Percentiles rank a stretch among this genome's conserved stretches.
These are phyloP conservation scores for Coemansia sp. DNA, from an alignment of 192 early-diverging fungal genomes.

Conservation along the genomic window DNA sequence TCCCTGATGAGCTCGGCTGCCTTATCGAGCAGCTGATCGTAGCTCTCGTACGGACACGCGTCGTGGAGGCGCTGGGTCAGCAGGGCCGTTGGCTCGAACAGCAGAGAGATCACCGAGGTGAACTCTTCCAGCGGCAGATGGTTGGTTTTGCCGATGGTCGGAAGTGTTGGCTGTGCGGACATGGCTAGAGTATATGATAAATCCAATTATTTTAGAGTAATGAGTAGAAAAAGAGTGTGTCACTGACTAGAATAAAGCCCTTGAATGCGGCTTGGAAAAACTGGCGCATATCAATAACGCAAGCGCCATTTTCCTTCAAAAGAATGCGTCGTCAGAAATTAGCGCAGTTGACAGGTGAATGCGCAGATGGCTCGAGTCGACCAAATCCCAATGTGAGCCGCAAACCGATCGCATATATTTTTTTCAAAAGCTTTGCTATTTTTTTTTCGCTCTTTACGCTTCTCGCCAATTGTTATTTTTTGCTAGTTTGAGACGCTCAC, in stretches of 20 bases:
- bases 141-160: conserved; percentile 67
- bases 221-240: not conserved
- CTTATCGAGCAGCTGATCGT: conserved; percentile 63
- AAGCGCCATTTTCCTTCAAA: not conserved
- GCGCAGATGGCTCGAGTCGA: not conserved
- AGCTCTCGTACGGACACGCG: conserved; percentile 68
- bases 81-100: conserved; percentile 84
- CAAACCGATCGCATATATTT: not conserved
- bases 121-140: conserved; percentile 55
- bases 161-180: conserved; percentile 52
- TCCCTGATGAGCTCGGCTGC: conserved; percentile 53
- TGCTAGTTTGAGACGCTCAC: not conserved
- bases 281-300: not conserved
- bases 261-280: too few relatives aligned
- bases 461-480: not conserved
- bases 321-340: not conserved
- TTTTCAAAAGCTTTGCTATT: conserved; percentile 7
- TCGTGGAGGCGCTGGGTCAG: conserved; percentile 69
- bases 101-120: conserved; percentile 59
- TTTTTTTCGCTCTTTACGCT: not conserved
- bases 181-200: conserved; percentile 11
- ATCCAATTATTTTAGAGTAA: not conserved
- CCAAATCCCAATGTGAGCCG: not conserved
- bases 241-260: not conserved
- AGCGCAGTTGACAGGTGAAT: not conserved